These are phyloP conservation scores for Syzygium aromaticum DNA, from an alignment of 345 rosid genomes.

Conservation along the genomic window DNA sequence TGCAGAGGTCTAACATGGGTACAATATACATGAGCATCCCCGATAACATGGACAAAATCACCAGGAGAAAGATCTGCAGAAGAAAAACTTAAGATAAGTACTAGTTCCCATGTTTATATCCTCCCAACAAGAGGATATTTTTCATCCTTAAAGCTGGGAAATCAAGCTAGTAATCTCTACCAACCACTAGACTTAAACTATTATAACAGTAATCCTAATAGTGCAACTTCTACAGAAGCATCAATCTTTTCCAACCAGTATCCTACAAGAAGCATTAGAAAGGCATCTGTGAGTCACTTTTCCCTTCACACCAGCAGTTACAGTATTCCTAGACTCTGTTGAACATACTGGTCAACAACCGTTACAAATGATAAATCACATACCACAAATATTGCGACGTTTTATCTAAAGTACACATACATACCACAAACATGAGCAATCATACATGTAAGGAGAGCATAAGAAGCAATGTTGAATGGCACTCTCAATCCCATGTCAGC, in stretches of 20 bases:
- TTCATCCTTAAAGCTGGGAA: not conserved
- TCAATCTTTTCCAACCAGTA: not conserved
- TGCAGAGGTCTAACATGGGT: slow-evolving; percentile 79
- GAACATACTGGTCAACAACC: not conserved
- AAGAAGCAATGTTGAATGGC: slow-evolving; percentile 94
- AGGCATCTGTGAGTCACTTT: not conserved
- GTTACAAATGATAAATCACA: not conserved
- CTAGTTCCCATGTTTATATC: not conserved
- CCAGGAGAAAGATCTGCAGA: slow-evolving; percentile 78
- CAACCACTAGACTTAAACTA: not conserved
- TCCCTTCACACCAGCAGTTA: not conserved
- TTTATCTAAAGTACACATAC: not conserved
- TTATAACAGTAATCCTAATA: not conserved
- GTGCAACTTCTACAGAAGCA: not conserved
- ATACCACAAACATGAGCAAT: slow-evolving; percentile 95
- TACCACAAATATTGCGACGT: not conserved
- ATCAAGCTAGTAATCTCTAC: not conserved
- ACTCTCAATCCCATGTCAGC: slow-evolving; percentile 98
- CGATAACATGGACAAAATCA: slow-evolving; percentile 71
- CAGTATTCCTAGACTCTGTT: not conserved
- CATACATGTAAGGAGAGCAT: slow-evolving; percentile 84
- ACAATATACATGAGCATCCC: slow-evolving; percentile 88
- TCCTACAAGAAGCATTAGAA: not conserved
- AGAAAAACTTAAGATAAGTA: not conserved
- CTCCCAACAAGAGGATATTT: not conserved